Percentiles rank a stretch among this genome's conserved stretches.
phyloP scores from a whole-genome alignment of 352 stramenopile species.

The Pythium utonaiense region DNA sequence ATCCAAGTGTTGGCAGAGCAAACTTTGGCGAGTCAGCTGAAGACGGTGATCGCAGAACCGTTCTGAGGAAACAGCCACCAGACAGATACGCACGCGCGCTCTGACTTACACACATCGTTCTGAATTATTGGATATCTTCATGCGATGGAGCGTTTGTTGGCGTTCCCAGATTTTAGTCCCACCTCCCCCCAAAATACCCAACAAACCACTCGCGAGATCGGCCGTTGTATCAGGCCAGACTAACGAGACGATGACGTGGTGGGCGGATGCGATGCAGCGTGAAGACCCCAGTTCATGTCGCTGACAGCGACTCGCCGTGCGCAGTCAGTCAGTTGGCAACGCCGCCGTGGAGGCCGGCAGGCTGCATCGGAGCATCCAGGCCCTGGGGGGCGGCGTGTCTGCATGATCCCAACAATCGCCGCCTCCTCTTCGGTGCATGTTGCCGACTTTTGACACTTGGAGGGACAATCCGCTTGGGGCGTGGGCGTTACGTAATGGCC shows the following conservation, averaged over 20 bases:
- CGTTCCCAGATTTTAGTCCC: not conserved
- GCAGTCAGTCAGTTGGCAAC: no score
- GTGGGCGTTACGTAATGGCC: not conserved
- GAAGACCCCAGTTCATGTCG: not conserved
- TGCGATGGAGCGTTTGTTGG: no score
- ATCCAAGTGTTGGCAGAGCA: not conserved
- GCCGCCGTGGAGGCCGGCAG: no score
- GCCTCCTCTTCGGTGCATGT: not conserved
- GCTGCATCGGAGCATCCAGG: no score
- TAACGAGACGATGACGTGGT: not conserved
- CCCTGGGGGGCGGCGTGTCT: no score
- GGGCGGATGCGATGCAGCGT: not conserved
- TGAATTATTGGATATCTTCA: not conserved
- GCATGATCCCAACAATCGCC: not conserved
- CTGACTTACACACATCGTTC: not conserved
- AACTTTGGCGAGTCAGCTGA: no score
- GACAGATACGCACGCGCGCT: not conserved
- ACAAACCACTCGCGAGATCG: not conserved
- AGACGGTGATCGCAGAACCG: not conserved
- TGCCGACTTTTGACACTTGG: not conserved
- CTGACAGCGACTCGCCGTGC: no score
- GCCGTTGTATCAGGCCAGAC: not conserved
- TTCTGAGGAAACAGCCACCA: not conserved
- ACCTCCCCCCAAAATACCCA: not conserved
- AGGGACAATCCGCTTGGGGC: no score